Percentiles rank a stretch among this genome's conserved stretches.
These are phyloP conservation scores for Kodamaea suecica DNA, from an alignment of 1,139 yeast species.

Conservation along the genomic window DNA sequence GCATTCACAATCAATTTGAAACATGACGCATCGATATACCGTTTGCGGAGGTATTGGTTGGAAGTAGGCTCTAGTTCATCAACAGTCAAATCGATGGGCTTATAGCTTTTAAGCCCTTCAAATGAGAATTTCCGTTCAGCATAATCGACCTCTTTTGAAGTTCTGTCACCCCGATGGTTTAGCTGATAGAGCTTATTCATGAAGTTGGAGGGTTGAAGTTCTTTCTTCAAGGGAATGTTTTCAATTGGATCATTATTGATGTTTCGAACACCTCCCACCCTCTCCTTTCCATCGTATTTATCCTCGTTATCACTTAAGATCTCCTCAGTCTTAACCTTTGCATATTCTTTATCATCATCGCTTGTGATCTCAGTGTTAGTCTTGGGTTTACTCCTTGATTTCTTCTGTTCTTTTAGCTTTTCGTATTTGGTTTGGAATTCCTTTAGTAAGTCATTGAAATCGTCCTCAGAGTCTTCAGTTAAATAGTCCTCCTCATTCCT, in stretches of 20 bases:
- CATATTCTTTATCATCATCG: background rate
- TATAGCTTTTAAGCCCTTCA: constrained; percentile 13
- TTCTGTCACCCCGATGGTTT: constrained; percentile 8
- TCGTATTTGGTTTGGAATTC: constrained; percentile 21
- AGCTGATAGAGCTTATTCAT: constrained; percentile 13
- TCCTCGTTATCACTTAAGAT: constrained; percentile 9
- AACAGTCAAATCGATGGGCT: constrained; percentile 9
- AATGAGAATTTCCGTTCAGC: constrained; percentile 19
- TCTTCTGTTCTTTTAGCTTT: constrained; percentile 16
- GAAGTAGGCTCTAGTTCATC: constrained; percentile 16
- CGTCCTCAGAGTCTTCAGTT: constrained; percentile 26
- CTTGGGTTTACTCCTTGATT: constrained; percentile 8
- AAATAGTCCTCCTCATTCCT: constrained; percentile 16
- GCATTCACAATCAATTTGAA: constrained; percentile 36
- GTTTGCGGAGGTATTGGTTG: constrained; percentile 23
- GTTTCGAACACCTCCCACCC: no score
- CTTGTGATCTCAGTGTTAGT: background rate
- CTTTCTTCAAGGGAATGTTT: background rate
- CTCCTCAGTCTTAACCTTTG: constrained; percentile 2
- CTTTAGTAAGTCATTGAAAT: constrained; percentile 22
- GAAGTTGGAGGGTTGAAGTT: constrained; percentile 11
- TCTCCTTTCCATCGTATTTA: background rate
- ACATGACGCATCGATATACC: constrained; percentile 42
- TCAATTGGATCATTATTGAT: background rate
- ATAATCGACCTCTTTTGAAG: constrained; percentile 15